Evolutionary conservation across 805 yeast genomes (phyloP), one percentile per base, ranked within the genome.

Genomic region (Kuraishia ogatae): DNA sequence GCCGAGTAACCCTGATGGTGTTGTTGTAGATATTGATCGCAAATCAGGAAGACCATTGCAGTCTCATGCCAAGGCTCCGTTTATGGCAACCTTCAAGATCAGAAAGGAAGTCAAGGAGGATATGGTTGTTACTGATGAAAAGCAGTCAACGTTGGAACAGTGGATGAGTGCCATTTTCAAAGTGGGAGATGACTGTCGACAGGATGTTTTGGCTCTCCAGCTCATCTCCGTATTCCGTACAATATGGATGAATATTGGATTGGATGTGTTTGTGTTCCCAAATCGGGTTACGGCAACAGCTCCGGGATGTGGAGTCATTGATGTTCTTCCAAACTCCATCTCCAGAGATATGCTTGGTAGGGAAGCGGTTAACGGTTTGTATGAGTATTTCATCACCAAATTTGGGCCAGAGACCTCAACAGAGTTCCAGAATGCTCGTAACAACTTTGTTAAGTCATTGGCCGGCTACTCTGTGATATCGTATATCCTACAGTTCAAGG

Each of bases 241-340:
- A 50, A 89, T 94, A 53, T 94, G 97, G 96, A 81, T 83, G 58
- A 80, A 82, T 59, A 83, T 88, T 13, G 98, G 98, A 1, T 75
- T 94, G 58, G 98, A 94, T 68, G 80, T 93, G 49, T 94, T 78
- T 69, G 96, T 94, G 24, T 96, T 82, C 72, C 99, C 99, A 1
- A 81, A 94, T 70, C 75, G 97, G 60, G 99, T 94, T 24, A 92
- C 97, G 0, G 99, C 99, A 1, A 94, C 99, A 10, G 97, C 97
- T 2, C 98, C 99, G 1, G 99, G 99, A 0, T 92, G 98, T 74
- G 99, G 99, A 71, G 96, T 94, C 50, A 94, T 94, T 73, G 99
- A 96, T 68, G 99, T 96, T 35, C 78, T 94, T 60, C 99, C 99
- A 39, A 89, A 93, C 66, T 87, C 97, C 5, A 85, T 90, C 26